phyloP scores from a whole-genome alignment of 768 basidiomycete species.

The Pholiota microspora region DNA sequence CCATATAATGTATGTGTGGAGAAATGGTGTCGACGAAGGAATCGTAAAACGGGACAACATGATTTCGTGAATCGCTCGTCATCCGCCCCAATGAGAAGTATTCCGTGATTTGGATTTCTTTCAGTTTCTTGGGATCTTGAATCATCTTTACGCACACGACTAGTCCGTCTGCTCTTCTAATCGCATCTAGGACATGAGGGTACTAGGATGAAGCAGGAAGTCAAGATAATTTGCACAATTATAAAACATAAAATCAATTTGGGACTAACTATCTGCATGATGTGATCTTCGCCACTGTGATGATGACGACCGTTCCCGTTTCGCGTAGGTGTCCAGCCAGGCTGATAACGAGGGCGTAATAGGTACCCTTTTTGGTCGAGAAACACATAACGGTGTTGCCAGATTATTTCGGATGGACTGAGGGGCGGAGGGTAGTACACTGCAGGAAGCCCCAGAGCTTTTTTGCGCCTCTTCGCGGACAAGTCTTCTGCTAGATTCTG shows the following conservation, averaged over 20 bases:
- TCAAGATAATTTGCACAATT: background rate
- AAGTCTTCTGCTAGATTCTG: slow-evolving; percentile 4
- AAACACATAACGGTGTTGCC: slow-evolving; percentile 27
- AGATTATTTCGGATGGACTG: slow-evolving; percentile 24
- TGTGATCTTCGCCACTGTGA: slow-evolving; percentile 26
- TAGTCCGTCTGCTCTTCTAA: slow-evolving; percentile 21
- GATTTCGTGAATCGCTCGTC: slow-evolving; percentile 22
- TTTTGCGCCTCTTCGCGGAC: slow-evolving; percentile 13
- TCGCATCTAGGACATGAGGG: slow-evolving; percentile 27
- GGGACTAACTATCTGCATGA: slow-evolving; percentile 24
- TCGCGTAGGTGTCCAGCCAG: slow-evolving; percentile 22
- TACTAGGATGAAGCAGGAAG: slow-evolving; percentile 13
- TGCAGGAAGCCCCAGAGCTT: slow-evolving; percentile 13
- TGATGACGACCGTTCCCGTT: slow-evolving; percentile 21
- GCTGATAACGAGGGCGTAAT: slow-evolving; percentile 26
- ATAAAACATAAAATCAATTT: background rate
- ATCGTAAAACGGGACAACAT: slow-evolving; percentile 24
- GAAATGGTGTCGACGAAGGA: slow-evolving; percentile 18
- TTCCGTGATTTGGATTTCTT: slow-evolving; percentile 24
- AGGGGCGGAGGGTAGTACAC: slow-evolving; percentile 23
- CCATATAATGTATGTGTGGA: slow-evolving; percentile 28
- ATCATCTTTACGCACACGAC: slow-evolving; percentile 30
- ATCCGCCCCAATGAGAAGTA: slow-evolving; percentile 23
- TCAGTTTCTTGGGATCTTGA: slow-evolving; percentile 17
- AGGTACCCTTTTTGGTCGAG: slow-evolving; percentile 24